Base-by-base conservation (phyloP, 345 rosid genomes). In the Pseudoturritis turrita region DNA sequence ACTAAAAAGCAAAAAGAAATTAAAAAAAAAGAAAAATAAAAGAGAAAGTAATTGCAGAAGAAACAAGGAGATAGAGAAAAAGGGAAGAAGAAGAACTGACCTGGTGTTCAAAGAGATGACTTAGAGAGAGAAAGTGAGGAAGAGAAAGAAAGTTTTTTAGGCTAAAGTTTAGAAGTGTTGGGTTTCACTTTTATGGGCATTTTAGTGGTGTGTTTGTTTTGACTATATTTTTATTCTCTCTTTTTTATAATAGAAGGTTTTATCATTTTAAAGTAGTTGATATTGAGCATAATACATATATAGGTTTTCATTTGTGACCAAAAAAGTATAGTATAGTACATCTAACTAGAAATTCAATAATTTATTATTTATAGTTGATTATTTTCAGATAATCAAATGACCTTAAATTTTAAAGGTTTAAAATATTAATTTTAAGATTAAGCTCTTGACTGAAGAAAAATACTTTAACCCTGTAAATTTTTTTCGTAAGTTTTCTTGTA, bases 201-300 rank as follows among this genome's bases (percentile, higher is more conserved):
- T 45, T 58, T 61, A 75, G 74, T 75, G 74, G 79, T 68, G 62
- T 68, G 79, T 75, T 75, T 75, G 79, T 75, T 69, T 69, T 75
- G 79, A 75, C 70, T 54, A 37, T 75, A 50, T 19, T 36, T 10
- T 41, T 39, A 8, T 59, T 43, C 26, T 22, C 6, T 18, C 2
- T 14, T 8, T 18, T 43, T 68, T 59, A 1, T 63, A 35, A 55
- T 55, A 45, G 29, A 54, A 54, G 36, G 35, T 60, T 41, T n/a
- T 55, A 46, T 39, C 45, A 10, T 66, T 13, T 50, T 49, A 3
- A 50, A 29, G 47, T 59, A 29, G 66, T 58, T 74, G 45, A 57
- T 74, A 57, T 49, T 29, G 36, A 73, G 43, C 52, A 47, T 56
- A 22, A 7, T 4, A 25, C 26, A n/a, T 28, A 57, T 52, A 57